These are phyloP conservation scores for Aspergillus affinis DNA, from an alignment of 495 filamentous ascomycete genomes.

Conservation along the genomic window DNA sequence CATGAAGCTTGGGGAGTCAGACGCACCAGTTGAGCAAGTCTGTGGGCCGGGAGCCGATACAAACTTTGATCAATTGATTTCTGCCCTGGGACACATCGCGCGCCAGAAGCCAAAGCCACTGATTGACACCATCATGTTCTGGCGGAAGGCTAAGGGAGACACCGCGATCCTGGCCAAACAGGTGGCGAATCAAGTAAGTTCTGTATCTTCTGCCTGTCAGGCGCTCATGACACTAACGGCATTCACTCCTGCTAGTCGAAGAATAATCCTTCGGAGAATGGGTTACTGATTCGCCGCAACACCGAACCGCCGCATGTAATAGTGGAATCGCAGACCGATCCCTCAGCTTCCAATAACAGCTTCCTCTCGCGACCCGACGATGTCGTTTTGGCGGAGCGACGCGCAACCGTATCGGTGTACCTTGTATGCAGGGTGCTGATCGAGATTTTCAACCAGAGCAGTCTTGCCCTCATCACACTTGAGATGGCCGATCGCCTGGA, in stretches of 20 bases:
- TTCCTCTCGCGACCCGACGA: slow-evolving; percentile 63
- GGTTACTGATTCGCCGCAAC: slow-evolving; percentile 49
- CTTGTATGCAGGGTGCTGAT: slow-evolving; percentile 91
- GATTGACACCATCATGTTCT: slow-evolving; percentile 95
- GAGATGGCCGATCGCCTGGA: slow-evolving; percentile 91
- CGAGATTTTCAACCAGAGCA: slow-evolving; percentile 90
- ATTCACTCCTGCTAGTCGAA: slow-evolving; percentile 28
- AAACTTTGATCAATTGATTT: slow-evolving; percentile 93
- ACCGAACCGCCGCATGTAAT: slow-evolving; percentile 50
- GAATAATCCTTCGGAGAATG: slow-evolving; percentile 31
- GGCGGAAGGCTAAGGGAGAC: slow-evolving; percentile 93
- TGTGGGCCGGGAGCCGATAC: slow-evolving; percentile 87
- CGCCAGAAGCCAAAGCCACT: slow-evolving; percentile 91
- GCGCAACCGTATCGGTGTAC: slow-evolving; percentile 90
- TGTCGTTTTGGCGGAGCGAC: slow-evolving; percentile 74
- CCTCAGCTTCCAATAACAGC: slow-evolving; percentile 23
- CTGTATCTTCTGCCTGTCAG: background rate
- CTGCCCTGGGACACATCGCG: slow-evolving; percentile 88
- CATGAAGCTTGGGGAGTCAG: slow-evolving; percentile 67
- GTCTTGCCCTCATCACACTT: slow-evolving; percentile 71
- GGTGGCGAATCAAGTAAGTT: slow-evolving; percentile 62
- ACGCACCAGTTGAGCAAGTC: slow-evolving; percentile 79
- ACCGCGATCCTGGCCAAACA: slow-evolving; percentile 62
- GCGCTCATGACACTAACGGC: slow-evolving; percentile 1
- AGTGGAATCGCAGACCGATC: slow-evolving; percentile 30